Evolutionary conservation across 2,329 filamentous ascomycete species (phyloP).

Genomic region (Sporothrix inflata): DNA sequence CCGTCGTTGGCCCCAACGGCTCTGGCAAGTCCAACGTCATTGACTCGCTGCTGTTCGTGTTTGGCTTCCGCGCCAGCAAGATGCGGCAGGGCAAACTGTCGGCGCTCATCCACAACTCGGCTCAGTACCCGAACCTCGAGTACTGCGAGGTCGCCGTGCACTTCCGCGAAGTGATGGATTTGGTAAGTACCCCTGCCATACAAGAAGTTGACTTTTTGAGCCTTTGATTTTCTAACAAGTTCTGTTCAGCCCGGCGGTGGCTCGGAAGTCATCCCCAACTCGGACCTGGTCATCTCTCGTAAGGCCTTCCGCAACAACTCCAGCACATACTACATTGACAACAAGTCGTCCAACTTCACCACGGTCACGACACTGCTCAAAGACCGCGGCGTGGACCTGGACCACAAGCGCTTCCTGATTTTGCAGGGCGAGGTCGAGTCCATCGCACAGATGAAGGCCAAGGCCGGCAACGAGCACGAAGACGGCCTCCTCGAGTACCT

Average conservation of each 20-base stretch:
- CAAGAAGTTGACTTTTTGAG: background rate
- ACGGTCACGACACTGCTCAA: slow-evolving; percentile 84
- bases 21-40: slow-evolving; percentile 99
- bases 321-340: slow-evolving; percentile 97
- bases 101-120: slow-evolving; percentile 95
- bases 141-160: slow-evolving; percentile 96
- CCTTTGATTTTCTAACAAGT: background rate
- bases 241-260: slow-evolving; percentile 65
- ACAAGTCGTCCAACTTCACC: slow-evolving; percentile 87
- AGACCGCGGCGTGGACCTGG: slow-evolving; percentile 88
- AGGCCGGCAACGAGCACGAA: slow-evolving; percentile 92
- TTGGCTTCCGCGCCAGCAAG: slow-evolving; percentile 97
- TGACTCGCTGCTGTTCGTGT: slow-evolving; percentile 97
- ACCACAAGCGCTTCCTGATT: slow-evolving; percentile 97
- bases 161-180: slow-evolving; percentile 92
- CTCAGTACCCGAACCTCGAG: slow-evolving; percentile 79
- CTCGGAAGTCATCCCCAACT: slow-evolving; percentile 78
- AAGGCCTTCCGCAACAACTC: slow-evolving; percentile 97
- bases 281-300: slow-evolving; percentile 83
- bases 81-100: slow-evolving; percentile 99
- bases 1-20: slow-evolving; percentile 95
- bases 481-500: slow-evolving; percentile 95
- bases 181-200: slow-evolving; percentile 49
- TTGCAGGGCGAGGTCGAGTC: slow-evolving; percentile 97
- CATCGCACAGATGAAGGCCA: slow-evolving; percentile 98